phyloP scores from a whole-genome alignment of 169 alveolate species.

The Cryptosporidium xiaoi region DNA sequence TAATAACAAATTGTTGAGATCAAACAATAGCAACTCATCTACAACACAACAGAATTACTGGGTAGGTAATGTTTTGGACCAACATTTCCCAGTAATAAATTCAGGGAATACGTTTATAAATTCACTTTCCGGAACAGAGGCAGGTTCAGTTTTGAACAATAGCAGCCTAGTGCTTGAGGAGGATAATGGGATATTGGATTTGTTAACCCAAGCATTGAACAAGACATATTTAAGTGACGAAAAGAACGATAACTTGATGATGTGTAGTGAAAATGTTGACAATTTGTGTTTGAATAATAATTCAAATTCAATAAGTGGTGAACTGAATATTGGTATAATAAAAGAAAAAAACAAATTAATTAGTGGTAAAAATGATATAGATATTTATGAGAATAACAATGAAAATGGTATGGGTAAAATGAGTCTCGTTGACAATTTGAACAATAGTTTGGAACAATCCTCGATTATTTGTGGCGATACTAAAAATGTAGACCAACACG shows the following conservation, averaged over 20 bases:
- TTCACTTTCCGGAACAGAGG: too few relatives aligned
- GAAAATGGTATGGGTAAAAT: neutral
- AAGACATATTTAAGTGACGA: constrained; percentile 43
- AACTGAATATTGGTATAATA: neutral
- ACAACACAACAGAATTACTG: constrained; percentile 11
- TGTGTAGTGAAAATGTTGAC: neutral
- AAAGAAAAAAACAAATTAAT: neutral
- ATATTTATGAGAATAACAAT: neutral
- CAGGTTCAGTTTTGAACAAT: neutral
- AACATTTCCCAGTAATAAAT: neutral
- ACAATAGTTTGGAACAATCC: neutral
- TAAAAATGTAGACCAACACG: neutral
- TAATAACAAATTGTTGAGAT: neutral
- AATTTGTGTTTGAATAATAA: neutral
- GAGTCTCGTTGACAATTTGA: neutral
- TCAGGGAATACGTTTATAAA: neutral
- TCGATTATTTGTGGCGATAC: neutral
- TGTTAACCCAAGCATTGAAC: constrained; percentile 42
- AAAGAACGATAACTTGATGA: too few relatives aligned
- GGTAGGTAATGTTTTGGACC: constrained; percentile 35
- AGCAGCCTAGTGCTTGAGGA: constrained; percentile 22
- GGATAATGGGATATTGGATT: constrained; percentile 62
- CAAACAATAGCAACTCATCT: neutral
- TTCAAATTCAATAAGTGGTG: neutral
- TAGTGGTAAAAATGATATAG: neutral